These are phyloP conservation scores for Diaporthe sp. DNA, from an alignment of 2,329 filamentous ascomycete genomes.

Conservation along the genomic window DNA sequence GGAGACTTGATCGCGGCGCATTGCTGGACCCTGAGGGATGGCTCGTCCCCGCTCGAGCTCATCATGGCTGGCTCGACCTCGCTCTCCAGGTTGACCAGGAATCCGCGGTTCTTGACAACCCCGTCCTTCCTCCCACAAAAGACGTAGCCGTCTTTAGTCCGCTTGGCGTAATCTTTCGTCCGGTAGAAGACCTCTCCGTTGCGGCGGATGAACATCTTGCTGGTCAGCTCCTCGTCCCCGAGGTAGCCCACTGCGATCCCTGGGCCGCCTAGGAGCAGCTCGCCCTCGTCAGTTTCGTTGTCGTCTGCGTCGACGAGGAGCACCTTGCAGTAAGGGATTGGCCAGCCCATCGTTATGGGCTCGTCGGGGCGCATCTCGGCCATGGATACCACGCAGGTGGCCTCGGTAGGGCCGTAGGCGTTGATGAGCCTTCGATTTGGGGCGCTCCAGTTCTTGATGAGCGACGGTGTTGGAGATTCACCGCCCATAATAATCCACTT, in stretches of 20 bases:
- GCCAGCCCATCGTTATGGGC: conserved; percentile 6
- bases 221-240: not conserved
- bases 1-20: conserved; percentile 41
- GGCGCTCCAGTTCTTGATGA: conserved; percentile 2
- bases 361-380: not conserved
- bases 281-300: conserved; percentile 4
- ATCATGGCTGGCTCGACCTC: conserved; percentile 49
- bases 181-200: conserved; percentile 28
- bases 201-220: not conserved
- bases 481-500: conserved; percentile 13
- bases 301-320: conserved; percentile 11
- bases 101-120: conserved; percentile 53
- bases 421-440: not conserved
- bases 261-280: not conserved
- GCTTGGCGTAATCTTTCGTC: conserved; percentile 22
- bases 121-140: conserved; percentile 49
- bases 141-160: conserved; percentile 40
- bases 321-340: not conserved
- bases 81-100: conserved; percentile 52
- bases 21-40: not conserved
- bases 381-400: conserved; percentile 19
- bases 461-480: not conserved
- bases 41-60: not conserved
- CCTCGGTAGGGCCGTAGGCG: conserved; percentile 7
- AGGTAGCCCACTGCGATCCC: conserved; percentile 9